These are phyloP conservation scores for Leishmania gerbilli DNA, from an alignment of 208 protist genomes.

Conservation along the genomic window DNA sequence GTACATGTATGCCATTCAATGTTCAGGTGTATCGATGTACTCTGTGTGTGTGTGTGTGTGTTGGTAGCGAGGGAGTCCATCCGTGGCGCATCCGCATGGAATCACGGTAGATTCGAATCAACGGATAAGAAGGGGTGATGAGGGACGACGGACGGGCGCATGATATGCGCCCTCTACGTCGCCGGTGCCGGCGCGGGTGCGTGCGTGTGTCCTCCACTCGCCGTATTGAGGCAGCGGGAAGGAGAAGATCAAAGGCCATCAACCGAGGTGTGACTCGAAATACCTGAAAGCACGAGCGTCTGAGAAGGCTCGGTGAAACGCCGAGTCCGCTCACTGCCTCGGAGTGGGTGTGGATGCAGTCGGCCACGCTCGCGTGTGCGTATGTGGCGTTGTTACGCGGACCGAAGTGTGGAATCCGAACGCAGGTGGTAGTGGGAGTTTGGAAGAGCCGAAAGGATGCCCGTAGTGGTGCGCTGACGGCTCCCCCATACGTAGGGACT, in stretches of 20 bases:
- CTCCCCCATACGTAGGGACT: background rate
- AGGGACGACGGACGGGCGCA: background rate
- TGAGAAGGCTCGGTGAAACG: background rate
- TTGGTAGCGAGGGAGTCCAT: background rate
- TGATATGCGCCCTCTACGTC: background rate
- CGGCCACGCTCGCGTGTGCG: background rate
- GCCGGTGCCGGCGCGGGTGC: background rate
- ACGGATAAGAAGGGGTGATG: background rate
- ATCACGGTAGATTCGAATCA: no score
- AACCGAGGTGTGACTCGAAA: background rate
- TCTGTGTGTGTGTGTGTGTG: background rate
- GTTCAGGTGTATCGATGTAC: no score
- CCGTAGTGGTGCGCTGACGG: background rate
- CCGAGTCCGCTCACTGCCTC: background rate
- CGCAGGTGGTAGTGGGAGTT: background rate
- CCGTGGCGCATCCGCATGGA: background rate
- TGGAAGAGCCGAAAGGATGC: background rate
- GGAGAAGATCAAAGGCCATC: background rate
- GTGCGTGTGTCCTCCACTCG: background rate
- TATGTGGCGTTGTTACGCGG: background rate
- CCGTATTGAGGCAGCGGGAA: background rate
- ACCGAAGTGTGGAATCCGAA: background rate
- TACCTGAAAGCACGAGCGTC: background rate
- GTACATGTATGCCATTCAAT: background rate
- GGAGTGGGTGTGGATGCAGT: background rate